Conservation (phyloP, 306 rosid species). For the Malus sylvestris region DNA sequence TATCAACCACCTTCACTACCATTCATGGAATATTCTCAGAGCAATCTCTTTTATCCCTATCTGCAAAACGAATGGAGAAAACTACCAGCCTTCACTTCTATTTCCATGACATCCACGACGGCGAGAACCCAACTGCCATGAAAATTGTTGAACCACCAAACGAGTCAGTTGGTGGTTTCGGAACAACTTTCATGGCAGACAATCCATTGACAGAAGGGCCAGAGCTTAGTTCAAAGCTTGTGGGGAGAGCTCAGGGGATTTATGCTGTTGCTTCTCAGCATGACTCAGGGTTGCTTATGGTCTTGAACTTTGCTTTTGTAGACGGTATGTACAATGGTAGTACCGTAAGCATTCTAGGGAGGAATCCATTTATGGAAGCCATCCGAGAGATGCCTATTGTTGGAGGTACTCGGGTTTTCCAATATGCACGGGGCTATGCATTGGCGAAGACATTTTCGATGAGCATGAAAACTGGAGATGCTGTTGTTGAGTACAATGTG, state of each 20-base stretch:
- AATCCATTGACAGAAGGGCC: constrained; percentile 23
- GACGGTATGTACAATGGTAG: constrained; percentile 28
- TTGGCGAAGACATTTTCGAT: constrained; percentile 20
- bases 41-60: background rate
- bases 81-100: constrained; percentile 38
- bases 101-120: constrained; percentile 33
- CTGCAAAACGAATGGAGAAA: constrained; percentile 22
- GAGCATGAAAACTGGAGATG: constrained; percentile 12
- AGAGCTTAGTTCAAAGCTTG: constrained; percentile 19
- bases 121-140: constrained; percentile 26
- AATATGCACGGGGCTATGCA: constrained; percentile 30
- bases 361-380: constrained; percentile 8
- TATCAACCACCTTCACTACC: background rate
- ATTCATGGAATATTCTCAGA: constrained; percentile 2
- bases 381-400: constrained; percentile 35
- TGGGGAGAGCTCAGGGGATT: constrained; percentile 37
- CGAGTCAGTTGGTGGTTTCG: constrained; percentile 9
- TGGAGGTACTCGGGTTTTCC: constrained; percentile 33
- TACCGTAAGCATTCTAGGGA: constrained; percentile 28
- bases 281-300: constrained; percentile 30
- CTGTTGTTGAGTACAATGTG: constrained; percentile 36
- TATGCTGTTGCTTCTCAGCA: constrained; percentile 35
- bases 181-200: constrained; percentile 17
- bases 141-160: constrained; percentile 7
- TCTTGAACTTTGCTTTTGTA: constrained; percentile 22